phyloP scores from a whole-genome alignment of 495 filamentous ascomycete species.

The Daldinia childiae region DNA sequence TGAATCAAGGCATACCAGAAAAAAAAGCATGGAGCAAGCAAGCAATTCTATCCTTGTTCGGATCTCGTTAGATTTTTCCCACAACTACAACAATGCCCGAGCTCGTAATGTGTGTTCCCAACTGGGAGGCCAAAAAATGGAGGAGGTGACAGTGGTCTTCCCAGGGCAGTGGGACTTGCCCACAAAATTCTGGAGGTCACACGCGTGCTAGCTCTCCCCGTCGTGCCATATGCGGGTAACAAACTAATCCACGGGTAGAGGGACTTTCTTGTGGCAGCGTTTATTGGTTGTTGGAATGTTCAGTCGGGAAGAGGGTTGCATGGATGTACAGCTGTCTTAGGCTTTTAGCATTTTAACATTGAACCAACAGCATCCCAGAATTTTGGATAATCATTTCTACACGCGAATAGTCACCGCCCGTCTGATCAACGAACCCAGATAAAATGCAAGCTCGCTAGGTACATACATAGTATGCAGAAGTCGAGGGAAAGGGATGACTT shows the following conservation, averaged over 20 bases:
- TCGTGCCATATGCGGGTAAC: constrained; percentile 40
- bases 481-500: constrained; percentile 16
- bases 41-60: constrained; percentile 19
- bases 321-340: constrained; percentile 32
- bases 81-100: constrained; percentile 22
- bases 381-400: constrained; percentile 30
- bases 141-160: constrained; percentile 17
- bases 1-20: constrained; percentile 31
- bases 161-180: constrained; percentile 33
- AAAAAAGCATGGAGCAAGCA: constrained; percentile 9
- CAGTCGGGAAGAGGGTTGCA: constrained; percentile 13
- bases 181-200: constrained; percentile 40
- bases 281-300: constrained; percentile 38
- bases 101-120: constrained; percentile 29
- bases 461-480: constrained; percentile 18
- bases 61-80: constrained; percentile 13
- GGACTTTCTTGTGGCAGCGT: not conserved
- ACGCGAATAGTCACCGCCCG: constrained; percentile 28
- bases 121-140: not conserved
- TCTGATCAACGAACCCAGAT: constrained; percentile 19
- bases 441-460: constrained; percentile 1
- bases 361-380: constrained; percentile 33
- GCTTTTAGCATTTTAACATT: constrained; percentile 3
- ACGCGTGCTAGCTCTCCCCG: constrained; percentile 31
- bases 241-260: constrained; percentile 26